These are phyloP conservation scores for Syzygium aqueum DNA, from an alignment of 345 rosid species.

Conservation along the genomic window DNA sequence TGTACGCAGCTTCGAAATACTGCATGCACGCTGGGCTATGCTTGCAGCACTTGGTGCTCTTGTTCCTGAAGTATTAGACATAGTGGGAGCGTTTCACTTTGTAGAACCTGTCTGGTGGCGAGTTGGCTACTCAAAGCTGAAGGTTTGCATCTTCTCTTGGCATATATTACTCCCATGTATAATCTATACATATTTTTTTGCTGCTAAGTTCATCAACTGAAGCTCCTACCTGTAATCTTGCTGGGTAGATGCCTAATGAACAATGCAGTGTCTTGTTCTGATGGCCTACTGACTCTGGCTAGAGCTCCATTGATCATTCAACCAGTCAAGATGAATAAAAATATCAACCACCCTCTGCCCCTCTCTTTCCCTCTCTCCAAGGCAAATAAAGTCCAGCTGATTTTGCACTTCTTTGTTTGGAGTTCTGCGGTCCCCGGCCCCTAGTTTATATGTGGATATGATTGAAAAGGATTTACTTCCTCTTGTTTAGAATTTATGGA, in stretches of 20 bases:
- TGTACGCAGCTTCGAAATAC: conserved; percentile 73
- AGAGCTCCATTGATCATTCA: not conserved
- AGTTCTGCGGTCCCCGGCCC: not conserved
- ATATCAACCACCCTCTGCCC: not conserved
- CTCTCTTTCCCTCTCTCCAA: not conserved
- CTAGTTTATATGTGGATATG: not conserved
- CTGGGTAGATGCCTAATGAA: not conserved
- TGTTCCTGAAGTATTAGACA: conserved; percentile 73
- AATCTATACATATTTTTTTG: not conserved
- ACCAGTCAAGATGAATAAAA: not conserved
- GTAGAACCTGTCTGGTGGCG: conserved; percentile 93
- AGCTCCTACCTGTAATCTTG: not conserved
- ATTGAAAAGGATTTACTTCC: not conserved
- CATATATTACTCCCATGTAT: not conserved
- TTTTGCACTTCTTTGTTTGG: not conserved
- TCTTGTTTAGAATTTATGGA: not conserved
- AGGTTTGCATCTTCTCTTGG: conserved; percentile 28
- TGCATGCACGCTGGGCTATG: conserved; percentile 99
- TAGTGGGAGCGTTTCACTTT: conserved; percentile 60
- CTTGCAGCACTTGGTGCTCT: conserved; percentile 87
- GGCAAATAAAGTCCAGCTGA: not conserved
- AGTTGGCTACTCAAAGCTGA: conserved; percentile 88
- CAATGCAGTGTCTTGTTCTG: not conserved
- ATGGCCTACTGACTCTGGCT: not conserved
- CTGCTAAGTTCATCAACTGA: not conserved